phyloP scores from a whole-genome alignment of 306 rosid genomes.

The Ceratonia siliqua region DNA sequence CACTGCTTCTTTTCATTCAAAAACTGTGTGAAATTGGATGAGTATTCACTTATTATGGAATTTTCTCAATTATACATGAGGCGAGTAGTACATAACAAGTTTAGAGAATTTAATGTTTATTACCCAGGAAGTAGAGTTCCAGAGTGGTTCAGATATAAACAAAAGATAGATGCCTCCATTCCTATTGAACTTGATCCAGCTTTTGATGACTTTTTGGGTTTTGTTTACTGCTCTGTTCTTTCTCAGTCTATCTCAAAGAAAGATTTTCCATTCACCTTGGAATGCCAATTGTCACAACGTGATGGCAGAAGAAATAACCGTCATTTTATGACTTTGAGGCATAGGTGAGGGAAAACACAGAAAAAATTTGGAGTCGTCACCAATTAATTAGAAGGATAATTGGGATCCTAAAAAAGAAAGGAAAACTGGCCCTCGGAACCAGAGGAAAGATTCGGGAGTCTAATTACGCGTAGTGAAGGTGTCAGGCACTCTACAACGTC shows the following conservation, averaged over 20 bases:
- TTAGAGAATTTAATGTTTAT: not conserved
- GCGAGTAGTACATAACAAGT: not conserved
- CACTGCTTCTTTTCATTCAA: not conserved
- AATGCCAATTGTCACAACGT: not conserved
- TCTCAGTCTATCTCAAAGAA: not conserved
- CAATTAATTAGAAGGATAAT: too few species aligned
- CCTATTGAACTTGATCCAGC: not conserved
- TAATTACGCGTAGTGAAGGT: too few species aligned
- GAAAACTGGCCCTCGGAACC: too few species aligned
- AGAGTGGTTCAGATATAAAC: not conserved
- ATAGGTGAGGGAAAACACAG: too few species aligned
- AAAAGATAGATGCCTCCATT: not conserved
- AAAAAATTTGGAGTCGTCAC: too few species aligned
- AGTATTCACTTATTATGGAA: constrained; percentile 7
- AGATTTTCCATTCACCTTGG: not conserved
- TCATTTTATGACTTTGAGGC: too few species aligned
- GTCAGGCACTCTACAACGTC: too few species aligned
- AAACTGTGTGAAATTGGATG: constrained; percentile 19
- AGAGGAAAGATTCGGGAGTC: too few species aligned
- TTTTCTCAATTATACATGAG: not conserved
- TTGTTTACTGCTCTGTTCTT: constrained; percentile 27
- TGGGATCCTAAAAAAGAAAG: too few species aligned
- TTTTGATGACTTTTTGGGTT: not conserved
- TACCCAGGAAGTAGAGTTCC: constrained; percentile 29
- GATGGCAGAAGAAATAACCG: too few species aligned